Evolutionary conservation across 208 protist genomes (phyloP).

Genomic region (Trypanosoma rangeli): DNA sequence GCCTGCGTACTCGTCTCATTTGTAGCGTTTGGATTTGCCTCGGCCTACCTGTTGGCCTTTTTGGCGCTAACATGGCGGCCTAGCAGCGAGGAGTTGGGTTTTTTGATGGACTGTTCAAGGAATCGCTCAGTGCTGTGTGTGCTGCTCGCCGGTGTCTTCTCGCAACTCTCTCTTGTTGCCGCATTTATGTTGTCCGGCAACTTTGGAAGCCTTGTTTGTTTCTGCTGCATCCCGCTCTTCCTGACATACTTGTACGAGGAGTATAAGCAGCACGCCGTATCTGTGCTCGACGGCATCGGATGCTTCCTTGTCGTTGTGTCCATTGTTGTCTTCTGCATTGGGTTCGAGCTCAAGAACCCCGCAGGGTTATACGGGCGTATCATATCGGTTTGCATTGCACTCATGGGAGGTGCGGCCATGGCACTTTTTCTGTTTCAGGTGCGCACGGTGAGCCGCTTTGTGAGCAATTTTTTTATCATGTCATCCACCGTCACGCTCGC

Average conservation of each 20-base stretch:
- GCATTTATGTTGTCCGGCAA: constrained; percentile 24
- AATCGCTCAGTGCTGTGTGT: constrained; percentile 18
- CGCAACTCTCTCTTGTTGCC: constrained; percentile 23
- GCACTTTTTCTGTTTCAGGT: constrained; percentile 33
- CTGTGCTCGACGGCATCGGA: constrained; percentile 18
- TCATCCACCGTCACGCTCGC: constrained; percentile 23
- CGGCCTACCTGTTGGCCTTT: constrained; percentile 25
- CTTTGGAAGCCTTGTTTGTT: constrained; percentile 23
- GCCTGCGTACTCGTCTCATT: constrained; percentile 23
- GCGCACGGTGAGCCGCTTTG: constrained; percentile 23
- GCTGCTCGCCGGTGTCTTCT: constrained; percentile 13
- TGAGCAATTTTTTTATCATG: constrained; percentile 31
- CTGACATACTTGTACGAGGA: constrained; percentile 34
- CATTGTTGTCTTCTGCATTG: constrained; percentile 21
- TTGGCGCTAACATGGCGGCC: constrained; percentile 28
- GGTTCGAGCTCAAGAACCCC: constrained; percentile 2
- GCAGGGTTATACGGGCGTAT: neutral
- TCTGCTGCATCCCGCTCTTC: constrained; percentile 28
- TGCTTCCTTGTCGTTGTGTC: constrained; percentile 21
- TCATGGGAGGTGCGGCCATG: constrained; percentile 24
- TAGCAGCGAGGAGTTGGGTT: constrained; percentile 12
- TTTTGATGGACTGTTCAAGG: constrained; percentile 17
- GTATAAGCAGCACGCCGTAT: constrained; percentile 33
- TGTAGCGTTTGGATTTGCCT: constrained; percentile 30
- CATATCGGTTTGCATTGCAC: constrained; percentile 12